A percentile compares a stretch with the other conserved stretches of the same genome.
Conservation (phyloP, 176 grass and related monocot species). For the Alloteropsis semialata region DNA sequence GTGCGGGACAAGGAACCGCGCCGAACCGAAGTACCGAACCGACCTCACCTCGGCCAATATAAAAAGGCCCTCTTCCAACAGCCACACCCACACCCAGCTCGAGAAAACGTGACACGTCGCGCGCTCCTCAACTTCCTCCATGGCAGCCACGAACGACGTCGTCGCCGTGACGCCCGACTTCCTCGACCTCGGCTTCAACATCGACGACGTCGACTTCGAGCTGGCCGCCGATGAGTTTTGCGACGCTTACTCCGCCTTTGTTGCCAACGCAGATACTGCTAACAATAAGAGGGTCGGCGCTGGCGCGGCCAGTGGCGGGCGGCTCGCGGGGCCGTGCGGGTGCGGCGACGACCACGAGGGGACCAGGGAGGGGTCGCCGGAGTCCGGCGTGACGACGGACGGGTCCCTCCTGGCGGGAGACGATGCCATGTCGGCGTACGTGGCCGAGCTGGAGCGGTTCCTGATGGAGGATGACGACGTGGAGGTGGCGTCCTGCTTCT, state of each 20-base stretch:
- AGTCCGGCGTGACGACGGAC: background rate
- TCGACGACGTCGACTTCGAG: constrained; percentile 1
- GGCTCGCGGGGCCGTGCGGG: background rate
- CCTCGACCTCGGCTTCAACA: background rate
- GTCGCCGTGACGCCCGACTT: background rate
- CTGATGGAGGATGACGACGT: background rate
- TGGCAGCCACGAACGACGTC: background rate
- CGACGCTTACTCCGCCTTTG: background rate
- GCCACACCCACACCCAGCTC: too few relatives aligned
- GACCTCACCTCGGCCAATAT: too few relatives aligned
- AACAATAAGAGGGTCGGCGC: background rate
- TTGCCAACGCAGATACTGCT: background rate
- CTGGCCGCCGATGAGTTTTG: background rate
- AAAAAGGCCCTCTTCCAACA: too few relatives aligned
- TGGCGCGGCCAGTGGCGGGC: background rate
- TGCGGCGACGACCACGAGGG: background rate
- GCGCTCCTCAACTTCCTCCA: too few relatives aligned
- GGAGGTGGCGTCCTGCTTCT: too few relatives aligned
- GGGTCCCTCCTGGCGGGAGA: background rate
- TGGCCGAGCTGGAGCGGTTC: constrained; percentile 21
- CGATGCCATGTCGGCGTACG: background rate
- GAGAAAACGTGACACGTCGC: background rate
- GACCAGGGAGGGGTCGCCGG: background rate
- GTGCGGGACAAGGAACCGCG: background rate
- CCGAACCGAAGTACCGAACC: too few relatives aligned